Conservation (phyloP, 164 flowering plant species). For the Piper longum region DNA sequence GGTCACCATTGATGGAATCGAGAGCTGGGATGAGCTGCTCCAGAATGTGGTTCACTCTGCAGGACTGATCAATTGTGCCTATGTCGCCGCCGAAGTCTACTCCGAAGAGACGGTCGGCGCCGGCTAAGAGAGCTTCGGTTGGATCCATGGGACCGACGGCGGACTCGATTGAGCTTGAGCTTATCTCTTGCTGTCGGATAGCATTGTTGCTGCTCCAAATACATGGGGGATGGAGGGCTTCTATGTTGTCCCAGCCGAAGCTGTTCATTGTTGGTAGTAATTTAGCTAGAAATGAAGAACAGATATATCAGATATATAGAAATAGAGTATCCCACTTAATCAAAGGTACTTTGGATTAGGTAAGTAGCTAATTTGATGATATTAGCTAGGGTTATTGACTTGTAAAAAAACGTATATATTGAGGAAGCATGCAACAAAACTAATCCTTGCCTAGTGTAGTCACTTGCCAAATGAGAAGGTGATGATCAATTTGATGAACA, state of each 20-base stretch:
- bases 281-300: not conserved
- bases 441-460: not conserved
- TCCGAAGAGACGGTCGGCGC: slow-evolving; percentile 10
- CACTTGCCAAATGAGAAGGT: not conserved
- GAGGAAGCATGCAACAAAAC: not conserved
- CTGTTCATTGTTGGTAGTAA: slow-evolving; percentile 20
- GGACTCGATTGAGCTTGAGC: slow-evolving; percentile 13
- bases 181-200: slow-evolving; percentile 11
- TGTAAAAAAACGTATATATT: not conserved
- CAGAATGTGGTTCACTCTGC: slow-evolving; percentile 8
- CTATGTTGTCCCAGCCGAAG: slow-evolving; percentile 24
- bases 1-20: slow-evolving; percentile 1
- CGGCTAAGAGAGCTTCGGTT: slow-evolving; percentile 10
- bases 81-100: not conserved
- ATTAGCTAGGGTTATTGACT: not conserved
- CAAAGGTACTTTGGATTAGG: not conserved
- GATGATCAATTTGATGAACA: too few species aligned
- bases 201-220: slow-evolving; percentile 17
- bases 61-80: slow-evolving; percentile 1
- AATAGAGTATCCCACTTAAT: not conserved
- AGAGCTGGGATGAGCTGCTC: slow-evolving; percentile 8
- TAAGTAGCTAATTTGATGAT: not conserved
- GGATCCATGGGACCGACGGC: slow-evolving; percentile 3
- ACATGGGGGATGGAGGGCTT: slow-evolving; percentile 2
- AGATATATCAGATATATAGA: not conserved